Evolutionary conservation across 2,329 filamentous ascomycete species (phyloP).

Genomic region (Pseudohalonectria lignicola): DNA sequence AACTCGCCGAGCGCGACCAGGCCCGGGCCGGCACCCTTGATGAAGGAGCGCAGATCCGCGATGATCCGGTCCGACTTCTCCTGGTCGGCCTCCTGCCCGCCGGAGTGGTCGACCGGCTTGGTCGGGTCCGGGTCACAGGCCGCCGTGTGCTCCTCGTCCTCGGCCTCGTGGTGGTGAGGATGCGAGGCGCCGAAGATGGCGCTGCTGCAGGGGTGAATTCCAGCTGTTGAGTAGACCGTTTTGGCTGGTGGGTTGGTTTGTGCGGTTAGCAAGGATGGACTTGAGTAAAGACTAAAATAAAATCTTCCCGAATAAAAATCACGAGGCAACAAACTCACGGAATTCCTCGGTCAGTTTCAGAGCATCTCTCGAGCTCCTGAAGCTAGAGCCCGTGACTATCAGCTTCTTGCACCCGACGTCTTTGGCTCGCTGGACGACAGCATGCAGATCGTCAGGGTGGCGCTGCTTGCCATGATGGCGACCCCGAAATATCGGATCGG

Average conservation of each 20-base stretch:
- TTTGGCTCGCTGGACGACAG: conserved; percentile 67
- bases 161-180: conserved; percentile 30
- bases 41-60: conserved; percentile 49
- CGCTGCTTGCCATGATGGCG: conserved; percentile 68
- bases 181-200: conserved; percentile 58
- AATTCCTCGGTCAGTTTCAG: conserved; percentile 63
- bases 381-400: conserved; percentile 86
- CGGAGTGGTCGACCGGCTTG: conserved; percentile 36
- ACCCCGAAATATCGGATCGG: conserved; percentile 82
- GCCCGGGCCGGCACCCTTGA: conserved; percentile 36
- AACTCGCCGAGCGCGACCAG: conserved; percentile 88
- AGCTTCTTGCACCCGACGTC: conserved; percentile 78
- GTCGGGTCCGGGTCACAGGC: conserved; percentile 43
- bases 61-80: conserved; percentile 39
- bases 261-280: conserved; percentile 3
- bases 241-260: conserved; percentile 41
- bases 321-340: conserved; percentile 41
- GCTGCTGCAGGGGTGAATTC: conserved; percentile 86
- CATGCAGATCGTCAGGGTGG: conserved; percentile 63
- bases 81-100: conserved; percentile 21
- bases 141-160: conserved; percentile 32
- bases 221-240: conserved; percentile 79
- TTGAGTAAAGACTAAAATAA: conserved; percentile 9
- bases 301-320: neutral
- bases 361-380: conserved; percentile 66